Percentiles rank a stretch among this genome's conserved stretches.
phyloP scores from a whole-genome alignment of 371 early-diverging fungal species.

The Apophysomyces elegans region DNA sequence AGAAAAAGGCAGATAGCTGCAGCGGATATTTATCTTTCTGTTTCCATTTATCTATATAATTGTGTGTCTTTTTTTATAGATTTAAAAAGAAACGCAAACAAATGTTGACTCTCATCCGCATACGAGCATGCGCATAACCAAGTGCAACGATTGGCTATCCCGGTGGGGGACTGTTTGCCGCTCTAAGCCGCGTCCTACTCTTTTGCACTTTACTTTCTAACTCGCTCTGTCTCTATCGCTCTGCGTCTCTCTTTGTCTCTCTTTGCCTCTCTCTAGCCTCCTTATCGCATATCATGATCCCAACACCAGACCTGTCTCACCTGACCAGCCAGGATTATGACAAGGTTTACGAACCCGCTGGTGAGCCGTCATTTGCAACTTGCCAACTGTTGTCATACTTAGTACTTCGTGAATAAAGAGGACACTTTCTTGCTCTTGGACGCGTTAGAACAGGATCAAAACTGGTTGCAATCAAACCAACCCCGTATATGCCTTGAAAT shows the following conservation, averaged over 20 bases:
- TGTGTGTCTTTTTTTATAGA: slow-evolving; percentile 17
- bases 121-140: slow-evolving; percentile 1
- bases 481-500: slow-evolving; percentile 86
- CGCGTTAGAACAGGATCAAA: slow-evolving; percentile 82
- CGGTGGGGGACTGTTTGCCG: slow-evolving; percentile 5
- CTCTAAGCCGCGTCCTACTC: slow-evolving; percentile 7
- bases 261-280: neutral
- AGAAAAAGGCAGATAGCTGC: neutral
- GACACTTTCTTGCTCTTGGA: slow-evolving; percentile 94
- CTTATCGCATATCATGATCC: slow-evolving; percentile 53
- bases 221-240: too few species aligned
- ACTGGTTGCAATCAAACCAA: slow-evolving; percentile 47
- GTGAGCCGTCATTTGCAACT: slow-evolving; percentile 34
- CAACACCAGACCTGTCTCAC: slow-evolving; percentile 80
- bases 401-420: slow-evolving; percentile 50
- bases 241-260: neutral
- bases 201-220: neutral
- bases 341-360: slow-evolving; percentile 89
- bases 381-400: too few species aligned
- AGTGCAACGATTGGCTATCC: neutral
- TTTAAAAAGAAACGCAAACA: slow-evolving; percentile 15
- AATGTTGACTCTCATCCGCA: slow-evolving; percentile 5
- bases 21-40: slow-evolving; percentile 8
- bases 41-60: slow-evolving; percentile 2
- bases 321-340: slow-evolving; percentile 67